These are phyloP conservation scores for Byssoonygena ceratinophila DNA, from an alignment of 2,329 filamentous ascomycete species.

Conservation along the genomic window DNA sequence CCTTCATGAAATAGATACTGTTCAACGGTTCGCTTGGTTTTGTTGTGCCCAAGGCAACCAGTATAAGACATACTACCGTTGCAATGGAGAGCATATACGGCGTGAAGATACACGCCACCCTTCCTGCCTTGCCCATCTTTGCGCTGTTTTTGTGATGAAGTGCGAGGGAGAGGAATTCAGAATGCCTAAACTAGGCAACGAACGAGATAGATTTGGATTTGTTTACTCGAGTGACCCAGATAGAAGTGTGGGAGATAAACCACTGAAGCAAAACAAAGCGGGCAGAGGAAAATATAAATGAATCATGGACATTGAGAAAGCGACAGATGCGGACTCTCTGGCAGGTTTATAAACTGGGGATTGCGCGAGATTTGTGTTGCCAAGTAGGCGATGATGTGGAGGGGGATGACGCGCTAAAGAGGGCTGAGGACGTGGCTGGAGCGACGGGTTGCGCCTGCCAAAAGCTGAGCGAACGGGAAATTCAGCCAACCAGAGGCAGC, in stretches of 20 bases:
- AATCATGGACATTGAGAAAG: background rate
- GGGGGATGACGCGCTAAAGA: constrained; percentile 7
- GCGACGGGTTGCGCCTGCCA: background rate
- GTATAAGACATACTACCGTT: constrained; percentile 57
- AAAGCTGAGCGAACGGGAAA: background rate
- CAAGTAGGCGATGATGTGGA: constrained; percentile 3
- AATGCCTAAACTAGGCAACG: background rate
- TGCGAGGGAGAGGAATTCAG: background rate
- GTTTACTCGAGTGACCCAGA: background rate
- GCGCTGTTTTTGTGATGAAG: background rate
- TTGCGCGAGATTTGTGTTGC: background rate
- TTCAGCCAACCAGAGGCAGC: background rate
- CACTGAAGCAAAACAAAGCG: background rate
- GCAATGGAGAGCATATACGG: constrained; percentile 73
- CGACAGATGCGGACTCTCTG: no score
- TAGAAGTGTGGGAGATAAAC: background rate
- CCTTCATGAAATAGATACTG: constrained; percentile 47
- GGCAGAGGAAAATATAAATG: background rate
- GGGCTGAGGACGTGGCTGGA: constrained; percentile 10
- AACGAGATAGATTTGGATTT: background rate
- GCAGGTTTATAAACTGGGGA: no score
- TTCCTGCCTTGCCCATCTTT: constrained; percentile 60
- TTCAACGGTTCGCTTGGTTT: constrained; percentile 38
- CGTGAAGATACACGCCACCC: constrained; percentile 76
- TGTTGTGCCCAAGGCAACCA: constrained; percentile 50